Evolutionary conservation across 179 eudicot genomes (phyloP), one percentile per base, ranked within the genome.

Genomic region (Beta macrorhiza): DNA sequence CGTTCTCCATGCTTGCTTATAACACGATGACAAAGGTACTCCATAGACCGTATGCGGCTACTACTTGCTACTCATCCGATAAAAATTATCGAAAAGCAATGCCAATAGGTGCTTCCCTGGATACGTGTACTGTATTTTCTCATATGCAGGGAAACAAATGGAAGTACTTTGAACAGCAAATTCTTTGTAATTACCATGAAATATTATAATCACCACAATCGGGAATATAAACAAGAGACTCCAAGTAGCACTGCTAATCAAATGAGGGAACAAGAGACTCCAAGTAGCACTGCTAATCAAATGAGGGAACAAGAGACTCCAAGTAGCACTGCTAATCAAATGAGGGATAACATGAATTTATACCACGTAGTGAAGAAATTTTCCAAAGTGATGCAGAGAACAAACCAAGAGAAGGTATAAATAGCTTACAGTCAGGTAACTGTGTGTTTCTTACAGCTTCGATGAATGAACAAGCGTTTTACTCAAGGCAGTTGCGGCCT

Each of bases 401-500:
- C 47, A 77, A 53, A 44, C 2, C 17, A 8, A 63, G 29, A 57
- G 20, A 77, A 45, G 78, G 29, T n/a, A 17, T 51, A 78, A 20
- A 64, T 20, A 76, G 59, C 72, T 59, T 56, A 83, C 83, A 81
- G 53, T 63, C 7, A 81, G 55, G 76, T 65, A 67, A 29, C 49
- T 45, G 57, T 25, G 25, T 17, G 75, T 72, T 49, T 81, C 87
- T 92, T 84, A 93, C 78, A 91, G 82, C 89, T 90, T 92, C 25
- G 93, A 92, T 58, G 87, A 86, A 83, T 61, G 83, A 83, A 86
- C 79, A 32, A 83, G 62, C 59, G 83, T 86, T 87, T 76, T 90
- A 74, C 85, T 85, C 83, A 91, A 84, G 61, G 98, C 98, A 75
- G 87, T 84, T 49, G 92, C 92, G 20, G 92, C 91, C 85, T 89